A percentile compares a stretch with the other conserved stretches of the same genome.
Conservation (phyloP, 2,329 filamentous ascomycete species). For the Aspergillus hiratsukae region DNA sequence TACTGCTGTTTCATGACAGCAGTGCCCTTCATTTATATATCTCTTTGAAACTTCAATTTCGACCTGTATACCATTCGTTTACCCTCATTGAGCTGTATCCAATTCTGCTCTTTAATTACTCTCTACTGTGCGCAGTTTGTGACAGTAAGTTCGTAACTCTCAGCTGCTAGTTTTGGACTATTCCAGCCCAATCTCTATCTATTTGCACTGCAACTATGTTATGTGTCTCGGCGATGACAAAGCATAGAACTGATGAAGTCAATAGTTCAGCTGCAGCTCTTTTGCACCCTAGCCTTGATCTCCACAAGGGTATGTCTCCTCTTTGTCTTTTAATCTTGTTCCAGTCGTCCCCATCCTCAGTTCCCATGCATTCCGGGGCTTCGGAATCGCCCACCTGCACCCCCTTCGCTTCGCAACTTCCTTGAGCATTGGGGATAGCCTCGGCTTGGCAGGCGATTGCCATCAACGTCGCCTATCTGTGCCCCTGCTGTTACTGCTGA, state of each 20-base stretch:
- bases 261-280: constrained; percentile 20
- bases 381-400: not conserved
- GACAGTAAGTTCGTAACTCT: not conserved
- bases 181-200: constrained; percentile 3
- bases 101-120: not conserved
- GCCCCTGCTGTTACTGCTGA: not conserved
- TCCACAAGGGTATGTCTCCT: constrained; percentile 22
- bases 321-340: not conserved
- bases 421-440: not conserved
- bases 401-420: not conserved
- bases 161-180: constrained; percentile 4
- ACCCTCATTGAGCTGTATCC: not conserved
- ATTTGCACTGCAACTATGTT: constrained; percentile 10
- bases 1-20: not conserved
- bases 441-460: not conserved
- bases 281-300: constrained; percentile 23
- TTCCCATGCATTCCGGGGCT: constrained; percentile 1
- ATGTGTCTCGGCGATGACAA: constrained; percentile 24
- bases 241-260: constrained; percentile 7
- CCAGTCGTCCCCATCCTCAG: not conserved
- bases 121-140: not conserved
- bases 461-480: not conserved
- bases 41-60: not conserved
- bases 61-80: not conserved
- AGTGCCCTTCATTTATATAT: not conserved